phyloP scores from a whole-genome alignment of 1,284 basidiomycete species.

The Cryptococcus wingfieldii region DNA sequence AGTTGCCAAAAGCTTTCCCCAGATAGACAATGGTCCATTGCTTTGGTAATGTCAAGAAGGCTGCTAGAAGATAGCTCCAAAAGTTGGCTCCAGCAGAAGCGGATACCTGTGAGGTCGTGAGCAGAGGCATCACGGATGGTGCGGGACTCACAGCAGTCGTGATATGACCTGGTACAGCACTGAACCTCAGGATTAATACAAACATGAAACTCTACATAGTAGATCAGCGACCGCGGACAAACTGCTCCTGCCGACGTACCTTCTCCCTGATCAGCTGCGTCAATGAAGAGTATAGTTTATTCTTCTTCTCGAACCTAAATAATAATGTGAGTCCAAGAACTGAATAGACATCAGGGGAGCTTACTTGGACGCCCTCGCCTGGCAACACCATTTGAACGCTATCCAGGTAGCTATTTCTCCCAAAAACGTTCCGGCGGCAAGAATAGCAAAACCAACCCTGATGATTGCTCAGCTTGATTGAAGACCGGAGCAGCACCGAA shows the following conservation, averaged over 20 bases:
- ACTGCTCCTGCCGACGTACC: conserved; percentile 8
- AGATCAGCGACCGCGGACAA: background rate
- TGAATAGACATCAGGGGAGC: conserved; percentile 1
- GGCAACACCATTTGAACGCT: conserved; percentile 43
- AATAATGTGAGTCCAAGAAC: background rate
- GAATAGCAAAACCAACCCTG: conserved; percentile 36
- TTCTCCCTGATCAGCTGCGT: conserved; percentile 45
- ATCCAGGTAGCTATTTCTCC: conserved; percentile 44
- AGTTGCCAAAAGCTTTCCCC: conserved; percentile 38
- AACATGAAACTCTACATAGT: conserved; percentile 39
- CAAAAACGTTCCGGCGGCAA: conserved; percentile 43
- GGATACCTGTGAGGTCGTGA: conserved; percentile 17
- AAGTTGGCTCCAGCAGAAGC: conserved; percentile 43
- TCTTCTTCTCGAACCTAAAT: conserved; percentile 39
- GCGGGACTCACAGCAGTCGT: conserved; percentile 30
- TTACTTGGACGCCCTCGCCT: conserved; percentile 36
- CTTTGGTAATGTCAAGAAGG: conserved; percentile 44
- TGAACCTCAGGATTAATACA: conserved; percentile 42
- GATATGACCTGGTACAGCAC: conserved; percentile 44
- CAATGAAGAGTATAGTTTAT: conserved; percentile 40
- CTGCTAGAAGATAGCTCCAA: conserved; percentile 39
- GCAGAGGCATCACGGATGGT: background rate
- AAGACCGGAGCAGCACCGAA: too few species aligned
- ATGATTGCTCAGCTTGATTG: too few species aligned
- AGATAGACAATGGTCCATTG: conserved; percentile 44